Evolutionary conservation across 108 stramenopile genomes (phyloP).

Genomic region (Schizochytrium sp.): DNA sequence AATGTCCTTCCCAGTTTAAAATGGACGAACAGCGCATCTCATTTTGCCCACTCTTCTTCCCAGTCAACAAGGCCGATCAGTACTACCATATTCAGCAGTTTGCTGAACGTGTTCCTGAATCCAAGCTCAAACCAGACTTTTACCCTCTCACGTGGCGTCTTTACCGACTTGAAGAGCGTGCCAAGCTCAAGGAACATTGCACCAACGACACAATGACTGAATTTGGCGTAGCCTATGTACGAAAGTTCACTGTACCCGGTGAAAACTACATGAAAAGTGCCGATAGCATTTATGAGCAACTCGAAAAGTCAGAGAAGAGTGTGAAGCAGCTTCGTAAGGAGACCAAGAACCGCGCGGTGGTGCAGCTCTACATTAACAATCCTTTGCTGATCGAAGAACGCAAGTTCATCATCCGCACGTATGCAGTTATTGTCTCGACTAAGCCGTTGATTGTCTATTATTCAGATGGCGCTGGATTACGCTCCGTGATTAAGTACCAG

Average conservation of each 20-base stretch:
- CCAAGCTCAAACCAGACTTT: conserved; percentile 60
- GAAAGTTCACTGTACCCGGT: conserved; percentile 58
- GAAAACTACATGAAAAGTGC: conserved; percentile 59
- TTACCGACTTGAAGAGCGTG: conserved; percentile 5
- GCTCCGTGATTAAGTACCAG: conserved; percentile 56
- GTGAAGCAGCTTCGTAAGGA: conserved; percentile 39
- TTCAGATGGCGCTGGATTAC: conserved; percentile 5
- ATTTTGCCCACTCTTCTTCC: conserved; percentile 40
- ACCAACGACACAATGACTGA: conserved; percentile 50
- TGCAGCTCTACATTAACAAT: conserved; percentile 59
- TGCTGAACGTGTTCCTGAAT: conserved; percentile 50
- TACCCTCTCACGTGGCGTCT: conserved; percentile 59
- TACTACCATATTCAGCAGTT: conserved; percentile 28
- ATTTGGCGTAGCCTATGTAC: conserved; percentile 44
- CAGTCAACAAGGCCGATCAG: conserved; percentile 58
- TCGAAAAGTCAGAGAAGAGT: conserved; percentile 51
- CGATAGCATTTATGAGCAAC: conserved; percentile 59
- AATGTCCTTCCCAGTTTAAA: conserved; percentile 26
- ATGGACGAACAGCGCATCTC: conserved; percentile 50
- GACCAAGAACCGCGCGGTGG: conserved; percentile 56
- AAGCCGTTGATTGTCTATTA: conserved; percentile 53
- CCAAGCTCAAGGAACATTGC: conserved; percentile 29
- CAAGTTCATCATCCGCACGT: conserved; percentile 62
- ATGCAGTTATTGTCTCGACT: conserved; percentile 42
- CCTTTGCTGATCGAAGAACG: conserved; percentile 54